Conservation (phyloP, 2,329 filamentous ascomycete species). For the Tolypocladium inflatum region DNA sequence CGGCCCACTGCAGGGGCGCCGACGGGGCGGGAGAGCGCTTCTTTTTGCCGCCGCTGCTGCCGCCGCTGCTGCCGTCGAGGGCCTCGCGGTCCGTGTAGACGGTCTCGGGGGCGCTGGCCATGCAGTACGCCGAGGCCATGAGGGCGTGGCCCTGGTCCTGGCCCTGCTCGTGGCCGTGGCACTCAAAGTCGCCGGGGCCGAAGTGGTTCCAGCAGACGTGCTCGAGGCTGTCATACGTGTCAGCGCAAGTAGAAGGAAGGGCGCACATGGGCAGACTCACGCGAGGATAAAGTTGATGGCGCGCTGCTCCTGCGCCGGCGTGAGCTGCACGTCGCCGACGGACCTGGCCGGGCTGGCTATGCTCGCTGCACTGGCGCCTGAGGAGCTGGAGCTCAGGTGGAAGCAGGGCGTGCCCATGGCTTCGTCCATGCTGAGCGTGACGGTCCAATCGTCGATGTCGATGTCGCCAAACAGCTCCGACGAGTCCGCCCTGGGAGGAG, state of each 20-base stretch:
- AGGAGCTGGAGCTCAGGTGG: slow-evolving; percentile 24
- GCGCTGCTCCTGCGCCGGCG: slow-evolving; percentile 29
- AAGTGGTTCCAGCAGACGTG: slow-evolving; percentile 45
- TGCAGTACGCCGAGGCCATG: slow-evolving; percentile 33
- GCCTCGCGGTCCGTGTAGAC: slow-evolving; percentile 18
- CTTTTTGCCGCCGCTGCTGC: background rate
- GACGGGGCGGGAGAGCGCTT: slow-evolving; percentile 9
- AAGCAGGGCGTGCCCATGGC: slow-evolving; percentile 32
- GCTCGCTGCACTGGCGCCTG: slow-evolving; percentile 9
- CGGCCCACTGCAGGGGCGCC: slow-evolving; percentile 24
- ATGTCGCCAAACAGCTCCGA: slow-evolving; percentile 22
- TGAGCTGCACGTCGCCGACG: slow-evolving; percentile 17
- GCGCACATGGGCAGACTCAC: slow-evolving; percentile 23
- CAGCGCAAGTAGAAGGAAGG: background rate
- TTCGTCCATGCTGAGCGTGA: slow-evolving; percentile 32
- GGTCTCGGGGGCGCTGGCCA: slow-evolving; percentile 26
- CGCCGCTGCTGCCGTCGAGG: background rate
- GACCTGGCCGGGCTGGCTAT: slow-evolving; percentile 8
- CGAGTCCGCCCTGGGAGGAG: background rate
- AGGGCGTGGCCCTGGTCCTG: slow-evolving; percentile 30
- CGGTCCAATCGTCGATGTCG: slow-evolving; percentile 26
- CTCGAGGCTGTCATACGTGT: slow-evolving; percentile 29
- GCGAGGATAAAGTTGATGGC: slow-evolving; percentile 45
- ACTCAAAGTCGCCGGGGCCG: slow-evolving; percentile 27
- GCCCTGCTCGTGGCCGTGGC: slow-evolving; percentile 19